Percentiles rank a stretch among this genome's conserved stretches.
phyloP scores from a whole-genome alignment of 768 basidiomycete genomes.

The Calvatia gigantea region DNA sequence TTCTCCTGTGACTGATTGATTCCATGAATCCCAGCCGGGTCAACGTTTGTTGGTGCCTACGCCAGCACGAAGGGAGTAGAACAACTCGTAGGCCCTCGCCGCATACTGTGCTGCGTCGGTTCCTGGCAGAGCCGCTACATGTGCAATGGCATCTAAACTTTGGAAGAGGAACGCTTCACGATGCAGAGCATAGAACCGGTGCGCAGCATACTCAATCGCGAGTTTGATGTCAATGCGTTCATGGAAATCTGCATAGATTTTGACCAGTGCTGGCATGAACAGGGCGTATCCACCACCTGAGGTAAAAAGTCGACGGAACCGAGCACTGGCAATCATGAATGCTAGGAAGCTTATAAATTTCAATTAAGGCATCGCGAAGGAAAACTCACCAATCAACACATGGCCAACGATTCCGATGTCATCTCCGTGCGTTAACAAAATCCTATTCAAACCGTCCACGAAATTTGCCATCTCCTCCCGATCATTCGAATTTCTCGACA shows the following conservation, averaged over 20 bases:
- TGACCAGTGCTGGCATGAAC: slow-evolving; percentile 71
- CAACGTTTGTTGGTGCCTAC: slow-evolving; percentile 37
- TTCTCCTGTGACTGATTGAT: slow-evolving; percentile 62
- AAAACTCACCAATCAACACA: slow-evolving; percentile 59
- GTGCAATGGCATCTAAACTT: slow-evolving; percentile 58
- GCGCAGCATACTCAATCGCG: slow-evolving; percentile 69
- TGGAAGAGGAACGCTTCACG: slow-evolving; percentile 74
- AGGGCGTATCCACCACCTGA: slow-evolving; percentile 69
- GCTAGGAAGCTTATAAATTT: slow-evolving; percentile 30
- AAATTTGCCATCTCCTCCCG: slow-evolving; percentile 62
- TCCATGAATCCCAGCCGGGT: slow-evolving; percentile 66
- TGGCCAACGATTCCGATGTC: slow-evolving; percentile 79
- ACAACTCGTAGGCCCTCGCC: slow-evolving; percentile 51
- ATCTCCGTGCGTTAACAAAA: slow-evolving; percentile 63
- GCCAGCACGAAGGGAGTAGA: slow-evolving; percentile 52
- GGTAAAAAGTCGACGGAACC: slow-evolving; percentile 73
- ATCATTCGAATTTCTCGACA: slow-evolving; percentile 70
- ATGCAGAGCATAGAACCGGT: slow-evolving; percentile 73
- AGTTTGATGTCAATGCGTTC: slow-evolving; percentile 52
- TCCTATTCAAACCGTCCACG: slow-evolving; percentile 68
- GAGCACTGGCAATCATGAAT: slow-evolving; percentile 71
- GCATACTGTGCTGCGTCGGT: slow-evolving; percentile 51
- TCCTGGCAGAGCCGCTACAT: slow-evolving; percentile 46
- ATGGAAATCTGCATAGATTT: slow-evolving; percentile 64
- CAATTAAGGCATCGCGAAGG: neutral